These are phyloP conservation scores for Astraeus odoratus DNA, from an alignment of 768 basidiomycete genomes.

Conservation along the genomic window DNA sequence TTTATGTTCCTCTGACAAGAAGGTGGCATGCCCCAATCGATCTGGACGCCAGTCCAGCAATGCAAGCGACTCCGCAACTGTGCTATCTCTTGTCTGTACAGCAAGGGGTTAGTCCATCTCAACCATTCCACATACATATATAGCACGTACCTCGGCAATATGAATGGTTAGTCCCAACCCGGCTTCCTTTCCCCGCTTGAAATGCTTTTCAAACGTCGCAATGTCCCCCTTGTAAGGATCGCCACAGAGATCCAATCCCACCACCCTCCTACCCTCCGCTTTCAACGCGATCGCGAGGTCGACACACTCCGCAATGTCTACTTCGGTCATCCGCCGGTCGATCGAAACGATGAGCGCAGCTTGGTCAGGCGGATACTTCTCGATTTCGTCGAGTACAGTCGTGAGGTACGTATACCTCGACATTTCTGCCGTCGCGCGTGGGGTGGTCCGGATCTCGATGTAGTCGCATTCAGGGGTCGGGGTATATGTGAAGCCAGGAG, in stretches of 20 bases:
- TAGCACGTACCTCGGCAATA: conserved; percentile 63
- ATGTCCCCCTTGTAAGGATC: too few species aligned
- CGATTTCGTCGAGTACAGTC: too few species aligned
- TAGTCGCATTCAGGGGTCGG: conserved; percentile 54
- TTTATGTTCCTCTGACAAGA: conserved; percentile 57
- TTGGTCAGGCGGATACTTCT: too few species aligned
- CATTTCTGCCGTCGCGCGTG: conserved; percentile 54
- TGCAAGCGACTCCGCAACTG: conserved; percentile 55
- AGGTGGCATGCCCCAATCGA: too few species aligned
- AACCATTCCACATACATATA: background rate
- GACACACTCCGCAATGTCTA: conserved; percentile 60
- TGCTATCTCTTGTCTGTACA: conserved; percentile 35
- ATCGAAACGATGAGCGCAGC: too few species aligned
- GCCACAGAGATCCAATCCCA: too few species aligned
- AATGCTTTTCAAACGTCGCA: too few species aligned
- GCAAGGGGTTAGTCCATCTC: conserved; percentile 35
- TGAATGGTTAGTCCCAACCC: conserved; percentile 75
- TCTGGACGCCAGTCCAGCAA: too few species aligned
- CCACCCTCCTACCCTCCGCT: too few species aligned
- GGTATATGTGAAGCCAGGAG: conserved; percentile 22
- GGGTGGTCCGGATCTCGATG: conserved; percentile 78
- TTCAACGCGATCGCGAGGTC: conserved; percentile 47
- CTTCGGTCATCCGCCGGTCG: too few species aligned
- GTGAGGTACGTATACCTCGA: conserved; percentile 52
- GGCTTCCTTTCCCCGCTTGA: too few species aligned